Percentiles rank a stretch among this genome's conserved stretches.
These are phyloP conservation scores for Yamadazyma triangularis DNA, from an alignment of 1,139 yeast genomes.

Conservation along the genomic window DNA sequence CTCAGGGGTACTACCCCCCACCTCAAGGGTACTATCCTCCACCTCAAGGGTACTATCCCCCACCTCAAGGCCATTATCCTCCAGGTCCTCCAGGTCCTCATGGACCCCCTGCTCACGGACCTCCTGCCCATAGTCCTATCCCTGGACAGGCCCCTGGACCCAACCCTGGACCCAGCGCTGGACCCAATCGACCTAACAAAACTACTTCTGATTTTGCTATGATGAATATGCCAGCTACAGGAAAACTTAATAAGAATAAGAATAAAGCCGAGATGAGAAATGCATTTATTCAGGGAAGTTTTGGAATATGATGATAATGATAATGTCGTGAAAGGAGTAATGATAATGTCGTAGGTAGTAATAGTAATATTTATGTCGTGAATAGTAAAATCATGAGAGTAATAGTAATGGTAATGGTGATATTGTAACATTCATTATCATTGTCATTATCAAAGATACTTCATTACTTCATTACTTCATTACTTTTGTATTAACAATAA, in stretches of 20 bases:
- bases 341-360: too few relatives aligned
- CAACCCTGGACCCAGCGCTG: slow-evolving; percentile 1
- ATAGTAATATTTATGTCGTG: too few relatives aligned
- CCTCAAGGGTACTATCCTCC: slow-evolving; percentile 10
- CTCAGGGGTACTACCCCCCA: too few relatives aligned
- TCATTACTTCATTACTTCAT: too few relatives aligned
- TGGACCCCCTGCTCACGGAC: slow-evolving; percentile 14
- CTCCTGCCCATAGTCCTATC: slow-evolving; percentile 11
- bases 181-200: slow-evolving; percentile 3
- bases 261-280: slow-evolving; percentile 40
- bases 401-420: too few relatives aligned
- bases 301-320: slow-evolving; percentile 45
- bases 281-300: slow-evolving; percentile 37
- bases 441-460: too few relatives aligned
- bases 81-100: slow-evolving; percentile 9
- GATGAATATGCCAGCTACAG: slow-evolving; percentile 36
- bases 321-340: too few relatives aligned
- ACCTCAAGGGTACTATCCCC: slow-evolving; percentile 4
- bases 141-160: slow-evolving; percentile 1
- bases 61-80: slow-evolving; percentile 4
- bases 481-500: too few relatives aligned
- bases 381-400: too few relatives aligned
- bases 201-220: slow-evolving; percentile 25
- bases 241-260: slow-evolving; percentile 30
- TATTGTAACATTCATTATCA: too few relatives aligned